Base-by-base conservation (phyloP, 225 moss, liverwort and hornwort genomes). In the Pseudisothecium myosuroides region DNA sequence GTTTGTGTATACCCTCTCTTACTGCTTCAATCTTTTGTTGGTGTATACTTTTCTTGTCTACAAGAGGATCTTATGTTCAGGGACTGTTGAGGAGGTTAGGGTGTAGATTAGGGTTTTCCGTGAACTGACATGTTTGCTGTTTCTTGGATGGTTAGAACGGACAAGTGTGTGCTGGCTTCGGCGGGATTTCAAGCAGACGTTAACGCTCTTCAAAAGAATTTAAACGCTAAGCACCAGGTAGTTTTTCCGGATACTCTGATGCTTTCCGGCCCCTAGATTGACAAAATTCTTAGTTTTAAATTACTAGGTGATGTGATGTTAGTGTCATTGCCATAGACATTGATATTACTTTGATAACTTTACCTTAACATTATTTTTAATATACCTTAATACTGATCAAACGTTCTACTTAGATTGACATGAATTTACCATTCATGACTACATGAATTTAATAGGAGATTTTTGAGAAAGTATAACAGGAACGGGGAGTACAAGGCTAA, bases 121-220 rank as follows among this genome's bases (percentile, higher is more conserved):
- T 78, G 34, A 64, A 86, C 47, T 86, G 34, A 84, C 14, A 37
- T 68, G 14, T 56, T 82, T 64, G 34, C 64, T 63, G 34, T 64
- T 71, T 87, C n/a, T 87, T 88, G 80, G 27, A 83, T 83, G 83
- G 82, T 58, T 80, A 96, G 96, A 92, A 96, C 98, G 28, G 97
- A 98, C 28, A 94, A 95, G 92, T 95, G 95, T 78, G 97, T 96
- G 84, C 88, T 98, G 89, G 98, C 98, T 54, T 98, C 98, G 27
- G 92, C 98, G 29, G 98, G 98, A 43, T 98, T 98, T 83, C 98
- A 98, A 92, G 97, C 97, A 20, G 98, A 97, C 55, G 89, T 98
- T 59, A 93, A 91, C 76, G 94, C 97, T 54, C 94, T 98, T 85
- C 98, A 98, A 66, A 98, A 98, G 87, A 97, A 97, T 88, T 76